Evolutionary conservation across 2,329 filamentous ascomycete genomes (phyloP).

Genomic region (Phyllosticta citrichinensis): DNA sequence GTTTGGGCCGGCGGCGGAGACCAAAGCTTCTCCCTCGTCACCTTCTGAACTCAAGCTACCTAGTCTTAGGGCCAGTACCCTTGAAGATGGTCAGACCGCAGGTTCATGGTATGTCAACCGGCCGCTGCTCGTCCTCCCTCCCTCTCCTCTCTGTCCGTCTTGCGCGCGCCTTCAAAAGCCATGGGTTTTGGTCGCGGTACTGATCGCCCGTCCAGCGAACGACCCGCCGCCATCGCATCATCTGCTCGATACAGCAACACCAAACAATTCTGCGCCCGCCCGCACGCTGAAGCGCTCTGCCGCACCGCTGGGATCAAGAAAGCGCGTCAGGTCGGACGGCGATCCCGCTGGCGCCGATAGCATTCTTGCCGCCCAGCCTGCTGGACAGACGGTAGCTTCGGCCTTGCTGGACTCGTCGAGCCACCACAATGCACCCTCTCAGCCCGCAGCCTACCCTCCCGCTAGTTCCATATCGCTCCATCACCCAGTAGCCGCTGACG

Average conservation of each 20-base stretch:
- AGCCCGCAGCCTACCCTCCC: background rate
- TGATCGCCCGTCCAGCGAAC: background rate
- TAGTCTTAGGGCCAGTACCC: constrained; percentile 12
- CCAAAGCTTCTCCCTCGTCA: constrained; percentile 10
- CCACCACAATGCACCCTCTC: constrained; percentile 1
- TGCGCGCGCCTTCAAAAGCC: background rate
- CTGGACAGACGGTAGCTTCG: background rate
- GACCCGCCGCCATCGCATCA: background rate
- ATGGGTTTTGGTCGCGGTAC: background rate
- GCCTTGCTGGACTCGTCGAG: background rate
- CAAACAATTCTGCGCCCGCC: background rate
- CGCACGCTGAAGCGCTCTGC: constrained; percentile 8
- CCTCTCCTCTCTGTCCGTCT: background rate
- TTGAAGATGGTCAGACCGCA: constrained; percentile 11
- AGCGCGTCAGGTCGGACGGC: constrained; percentile 7
- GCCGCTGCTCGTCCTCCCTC: constrained; percentile 5
- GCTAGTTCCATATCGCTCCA: background rate
- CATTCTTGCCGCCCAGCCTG: background rate
- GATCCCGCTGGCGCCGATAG: background rate
- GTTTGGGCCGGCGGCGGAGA: constrained; percentile 4
- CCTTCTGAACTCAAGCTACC: constrained; percentile 11
- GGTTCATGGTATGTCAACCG: constrained; percentile 8
- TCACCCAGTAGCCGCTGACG: background rate
- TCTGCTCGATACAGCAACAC: background rate
- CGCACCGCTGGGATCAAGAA: constrained; percentile 2